phyloP scores from a whole-genome alignment of 257 asterid species.

The Nicotiana tomentosiformis region DNA sequence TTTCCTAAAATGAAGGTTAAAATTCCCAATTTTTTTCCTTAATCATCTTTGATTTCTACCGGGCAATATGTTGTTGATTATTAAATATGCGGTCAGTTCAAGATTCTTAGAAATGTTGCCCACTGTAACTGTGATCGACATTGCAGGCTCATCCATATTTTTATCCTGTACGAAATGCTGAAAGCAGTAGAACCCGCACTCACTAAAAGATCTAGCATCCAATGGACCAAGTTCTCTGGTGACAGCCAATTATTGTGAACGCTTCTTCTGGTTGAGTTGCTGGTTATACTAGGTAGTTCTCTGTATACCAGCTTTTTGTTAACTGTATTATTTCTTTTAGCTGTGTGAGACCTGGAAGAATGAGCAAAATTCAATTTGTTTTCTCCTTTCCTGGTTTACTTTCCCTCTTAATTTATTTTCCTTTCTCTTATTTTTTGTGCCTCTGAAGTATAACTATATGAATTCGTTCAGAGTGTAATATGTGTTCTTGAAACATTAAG shows the following conservation, averaged over 20 bases:
- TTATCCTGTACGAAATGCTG: conserved; percentile 70
- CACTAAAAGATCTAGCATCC: conserved; percentile 25
- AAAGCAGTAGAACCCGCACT: conserved; percentile 68
- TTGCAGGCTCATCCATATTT: conserved; percentile 93
- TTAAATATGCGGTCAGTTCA: neutral
- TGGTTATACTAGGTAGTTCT: neutral
- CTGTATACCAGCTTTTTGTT: neutral
- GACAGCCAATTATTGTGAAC: neutral
- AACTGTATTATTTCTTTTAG: neutral
- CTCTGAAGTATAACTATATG: neutral
- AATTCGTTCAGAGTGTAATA: neutral
- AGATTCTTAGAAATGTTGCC: neutral
- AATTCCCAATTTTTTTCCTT: neutral
- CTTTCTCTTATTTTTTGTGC: neutral
- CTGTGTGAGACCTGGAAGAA: neutral
- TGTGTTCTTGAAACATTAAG: neutral
- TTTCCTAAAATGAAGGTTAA: neutral
- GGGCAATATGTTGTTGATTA: neutral
- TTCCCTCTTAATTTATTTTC: neutral
- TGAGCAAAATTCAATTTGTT: neutral
- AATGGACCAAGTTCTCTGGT: neutral
- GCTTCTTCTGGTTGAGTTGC: neutral
- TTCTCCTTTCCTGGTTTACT: neutral
- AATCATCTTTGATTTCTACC: neutral
- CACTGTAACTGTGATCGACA: conserved; percentile 2